These are phyloP conservation scores for Mortierella sp. DNA, from an alignment of 371 early-diverging fungal genomes.

Conservation along the genomic window DNA sequence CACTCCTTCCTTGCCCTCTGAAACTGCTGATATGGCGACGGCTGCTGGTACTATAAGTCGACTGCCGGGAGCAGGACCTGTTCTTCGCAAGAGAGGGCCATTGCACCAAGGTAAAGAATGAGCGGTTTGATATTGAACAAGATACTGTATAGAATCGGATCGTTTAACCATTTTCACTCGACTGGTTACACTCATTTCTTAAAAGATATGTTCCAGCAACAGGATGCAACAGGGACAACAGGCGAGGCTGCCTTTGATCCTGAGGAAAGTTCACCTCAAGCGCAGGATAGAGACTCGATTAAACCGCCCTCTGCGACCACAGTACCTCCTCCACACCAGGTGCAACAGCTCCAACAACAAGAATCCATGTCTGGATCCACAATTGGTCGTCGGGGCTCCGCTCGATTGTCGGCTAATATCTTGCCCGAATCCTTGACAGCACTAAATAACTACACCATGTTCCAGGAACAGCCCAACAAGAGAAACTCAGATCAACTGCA, in stretches of 20 bases:
- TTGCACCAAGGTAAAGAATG: slow-evolving; percentile 39
- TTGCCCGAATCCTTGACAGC: slow-evolving; percentile 45
- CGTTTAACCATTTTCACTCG: too few relatives aligned
- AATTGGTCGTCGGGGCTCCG: slow-evolving; percentile 8
- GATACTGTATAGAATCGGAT: too few relatives aligned
- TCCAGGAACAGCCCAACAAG: slow-evolving; percentile 14
- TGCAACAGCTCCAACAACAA: background rate
- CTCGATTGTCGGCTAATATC: slow-evolving; percentile 32
- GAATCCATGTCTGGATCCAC: background rate
- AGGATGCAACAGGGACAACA: too few relatives aligned
- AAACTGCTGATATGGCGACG: too few relatives aligned
- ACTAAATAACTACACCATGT: slow-evolving; percentile 28
- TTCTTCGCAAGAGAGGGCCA: slow-evolving; percentile 32
- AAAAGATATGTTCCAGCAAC: too few relatives aligned
- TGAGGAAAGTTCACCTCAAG: too few relatives aligned
- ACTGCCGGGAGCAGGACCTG: slow-evolving; percentile 6
- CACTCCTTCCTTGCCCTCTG: too few relatives aligned
- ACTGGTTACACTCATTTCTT: too few relatives aligned
- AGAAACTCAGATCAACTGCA: background rate
- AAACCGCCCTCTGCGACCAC: background rate
- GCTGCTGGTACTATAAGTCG: too few relatives aligned
- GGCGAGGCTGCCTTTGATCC: too few relatives aligned
- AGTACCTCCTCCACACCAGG: background rate
- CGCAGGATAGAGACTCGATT: too few relatives aligned
- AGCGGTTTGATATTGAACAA: too few relatives aligned